Evolutionary conservation across 805 yeast species (phyloP).

Genomic region (Pichia heedii): DNA sequence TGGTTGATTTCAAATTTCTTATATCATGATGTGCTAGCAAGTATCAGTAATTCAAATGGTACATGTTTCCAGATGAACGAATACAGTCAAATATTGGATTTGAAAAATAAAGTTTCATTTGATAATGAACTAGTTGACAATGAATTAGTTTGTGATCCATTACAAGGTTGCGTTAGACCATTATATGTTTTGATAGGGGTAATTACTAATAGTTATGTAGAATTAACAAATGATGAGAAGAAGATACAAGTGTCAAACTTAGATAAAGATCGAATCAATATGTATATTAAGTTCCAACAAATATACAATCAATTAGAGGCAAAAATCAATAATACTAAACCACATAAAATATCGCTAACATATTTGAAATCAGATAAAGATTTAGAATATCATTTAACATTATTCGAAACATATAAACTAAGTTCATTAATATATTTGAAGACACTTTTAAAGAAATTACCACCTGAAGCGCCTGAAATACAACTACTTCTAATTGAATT

Average conservation of each 20-base stretch:
- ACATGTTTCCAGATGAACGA: slow-evolving; percentile 26
- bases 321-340: slow-evolving; percentile 11
- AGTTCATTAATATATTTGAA: slow-evolving; percentile 15
- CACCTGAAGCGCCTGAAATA: slow-evolving; percentile 18
- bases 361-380: slow-evolving; percentile 18
- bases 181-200: slow-evolving; percentile 29
- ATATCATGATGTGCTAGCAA: slow-evolving; percentile 31
- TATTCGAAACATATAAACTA: slow-evolving; percentile 27
- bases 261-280: background rate
- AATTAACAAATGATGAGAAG: slow-evolving; percentile 5
- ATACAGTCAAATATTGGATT: slow-evolving; percentile 22
- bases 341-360: slow-evolving; percentile 12
- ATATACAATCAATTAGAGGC: slow-evolving; percentile 8
- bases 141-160: slow-evolving; percentile 25
- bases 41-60: slow-evolving; percentile 27
- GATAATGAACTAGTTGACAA: slow-evolving; percentile 8
- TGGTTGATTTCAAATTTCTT: slow-evolving; percentile 29
- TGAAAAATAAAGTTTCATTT: too few species aligned
- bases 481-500: slow-evolving; percentile 12
- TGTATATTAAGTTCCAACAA: background rate
- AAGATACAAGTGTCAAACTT: background rate
- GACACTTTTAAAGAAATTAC: slow-evolving; percentile 11
- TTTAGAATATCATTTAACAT: slow-evolving; percentile 24
- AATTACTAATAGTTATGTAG: slow-evolving; percentile 22
- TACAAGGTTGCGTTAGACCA: slow-evolving; percentile 34